phyloP scores from a whole-genome alignment of 148 eudicot species.

The Polygonum aviculare region DNA sequence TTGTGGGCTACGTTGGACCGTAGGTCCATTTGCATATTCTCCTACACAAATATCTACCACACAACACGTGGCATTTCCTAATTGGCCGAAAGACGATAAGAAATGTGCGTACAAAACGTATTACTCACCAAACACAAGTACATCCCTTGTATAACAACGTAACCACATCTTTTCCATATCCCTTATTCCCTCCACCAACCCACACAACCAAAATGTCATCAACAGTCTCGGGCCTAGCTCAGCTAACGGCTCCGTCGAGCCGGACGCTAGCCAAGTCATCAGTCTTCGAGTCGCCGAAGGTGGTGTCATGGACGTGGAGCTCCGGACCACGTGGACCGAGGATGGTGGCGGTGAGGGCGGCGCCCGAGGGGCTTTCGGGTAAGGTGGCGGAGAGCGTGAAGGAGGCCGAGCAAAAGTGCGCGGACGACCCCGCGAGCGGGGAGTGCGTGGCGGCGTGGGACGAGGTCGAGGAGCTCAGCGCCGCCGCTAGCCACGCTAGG shows the following conservation, averaged over 20 bases:
- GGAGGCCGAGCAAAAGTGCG: constrained; percentile 61
- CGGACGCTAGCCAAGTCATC: background rate
- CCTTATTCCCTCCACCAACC: background rate
- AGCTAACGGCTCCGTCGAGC: constrained; percentile 1
- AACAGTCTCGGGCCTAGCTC: background rate
- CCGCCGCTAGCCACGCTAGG: constrained; percentile 89
- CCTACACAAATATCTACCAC: background rate
- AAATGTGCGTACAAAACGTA: constrained; percentile 36
- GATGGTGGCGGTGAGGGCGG: constrained; percentile 28
- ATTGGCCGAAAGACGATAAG: constrained; percentile 53
- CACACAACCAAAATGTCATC: background rate
- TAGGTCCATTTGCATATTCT: too few species aligned
- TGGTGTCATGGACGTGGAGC: background rate
- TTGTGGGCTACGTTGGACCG: too few species aligned
- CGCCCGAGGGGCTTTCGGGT: constrained; percentile 48
- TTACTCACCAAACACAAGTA: constrained; percentile 19
- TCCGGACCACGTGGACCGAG: constrained; percentile 10
- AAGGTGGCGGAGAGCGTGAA: constrained; percentile 73
- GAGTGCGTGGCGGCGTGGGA: constrained; percentile 97
- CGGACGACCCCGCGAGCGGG: constrained; percentile 59
- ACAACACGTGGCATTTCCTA: constrained; percentile 20
- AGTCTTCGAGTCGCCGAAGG: constrained; percentile 25
- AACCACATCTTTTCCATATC: too few species aligned
- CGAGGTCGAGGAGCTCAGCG: constrained; percentile 91
- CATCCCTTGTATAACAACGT: too few species aligned